A percentile compares a stretch with the other conserved stretches of the same genome.
phyloP scores from a whole-genome alignment of 2,329 filamentous ascomycete genomes.

The Pezicula rhizophila region DNA sequence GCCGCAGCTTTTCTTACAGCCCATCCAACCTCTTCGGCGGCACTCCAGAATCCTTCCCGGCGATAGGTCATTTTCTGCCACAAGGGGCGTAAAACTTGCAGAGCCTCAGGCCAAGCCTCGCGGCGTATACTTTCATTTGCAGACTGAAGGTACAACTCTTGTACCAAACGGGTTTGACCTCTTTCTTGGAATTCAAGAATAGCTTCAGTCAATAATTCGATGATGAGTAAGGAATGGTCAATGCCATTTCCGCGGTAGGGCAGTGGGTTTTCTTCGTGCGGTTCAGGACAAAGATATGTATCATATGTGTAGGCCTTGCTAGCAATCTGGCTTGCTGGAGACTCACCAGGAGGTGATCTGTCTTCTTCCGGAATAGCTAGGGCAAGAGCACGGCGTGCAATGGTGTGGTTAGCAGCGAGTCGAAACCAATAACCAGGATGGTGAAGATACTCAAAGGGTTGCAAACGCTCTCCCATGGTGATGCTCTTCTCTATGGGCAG shows the following conservation, averaged over 20 bases:
- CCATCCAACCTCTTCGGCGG: conserved; percentile 57
- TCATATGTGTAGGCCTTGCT: conserved; percentile 54
- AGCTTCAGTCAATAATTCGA: conserved; percentile 45
- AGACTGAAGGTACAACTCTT: conserved; percentile 50
- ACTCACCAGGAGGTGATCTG: conserved; percentile 42
- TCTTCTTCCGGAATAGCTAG: conserved; percentile 54
- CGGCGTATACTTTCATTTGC: conserved; percentile 47
- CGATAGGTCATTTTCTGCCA: conserved; percentile 54
- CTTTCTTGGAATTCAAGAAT: conserved; percentile 48
- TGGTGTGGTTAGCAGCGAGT: conserved; percentile 50
- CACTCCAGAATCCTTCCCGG: conserved; percentile 52
- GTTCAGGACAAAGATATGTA: conserved; percentile 60
- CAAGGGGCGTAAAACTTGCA: conserved; percentile 48
- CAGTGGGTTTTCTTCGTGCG: conserved; percentile 53
- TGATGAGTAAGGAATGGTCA: conserved; percentile 50
- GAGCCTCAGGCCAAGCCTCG: conserved; percentile 46
- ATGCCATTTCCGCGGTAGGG: conserved; percentile 37
- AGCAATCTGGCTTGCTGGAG: conserved; percentile 39
- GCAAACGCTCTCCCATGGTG: conserved; percentile 46
- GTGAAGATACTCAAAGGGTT: conserved; percentile 59
- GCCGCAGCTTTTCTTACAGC: conserved; percentile 51
- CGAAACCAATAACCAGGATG: conserved; percentile 65
- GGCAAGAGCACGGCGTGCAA: conserved; percentile 47
- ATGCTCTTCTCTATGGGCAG: conserved; percentile 53
- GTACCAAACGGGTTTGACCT: conserved; percentile 45